These are phyloP conservation scores for Penicillium sp. DNA, from an alignment of 2,329 filamentous ascomycete genomes.

Conservation along the genomic window DNA sequence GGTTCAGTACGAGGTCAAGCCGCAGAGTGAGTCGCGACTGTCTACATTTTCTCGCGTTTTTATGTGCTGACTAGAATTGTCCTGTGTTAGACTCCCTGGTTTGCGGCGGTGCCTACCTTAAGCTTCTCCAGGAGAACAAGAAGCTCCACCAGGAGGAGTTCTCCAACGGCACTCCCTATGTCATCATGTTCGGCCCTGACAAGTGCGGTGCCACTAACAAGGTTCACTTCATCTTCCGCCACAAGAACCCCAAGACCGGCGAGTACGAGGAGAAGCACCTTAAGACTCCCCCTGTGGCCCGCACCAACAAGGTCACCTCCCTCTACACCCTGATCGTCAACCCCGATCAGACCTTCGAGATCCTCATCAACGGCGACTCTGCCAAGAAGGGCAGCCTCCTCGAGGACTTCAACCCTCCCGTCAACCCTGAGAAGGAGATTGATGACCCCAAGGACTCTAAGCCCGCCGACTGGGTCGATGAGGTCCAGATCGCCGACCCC, in stretches of 20 bases:
- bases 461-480: constrained; percentile 94
- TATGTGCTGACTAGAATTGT: not conserved
- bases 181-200: constrained; percentile 99
- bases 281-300: constrained; percentile 75
- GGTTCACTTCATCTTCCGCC: constrained; percentile 96
- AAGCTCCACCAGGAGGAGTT: constrained; percentile 97
- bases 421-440: constrained; percentile 94
- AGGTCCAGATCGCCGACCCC: constrained; percentile 85
- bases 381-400: constrained; percentile 87
- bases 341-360: constrained; percentile 91
- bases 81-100: constrained; percentile 75
- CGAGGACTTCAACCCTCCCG: constrained; percentile 88
- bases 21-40: constrained; percentile 71
- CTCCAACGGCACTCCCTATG: constrained; percentile 93
- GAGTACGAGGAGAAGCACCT: constrained; percentile 99
- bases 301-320: constrained; percentile 86
- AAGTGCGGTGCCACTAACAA: constrained; percentile 99
- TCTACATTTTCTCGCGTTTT: not conserved
- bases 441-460: constrained; percentile 91
- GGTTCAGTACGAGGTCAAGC: constrained; percentile 98
- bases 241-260: constrained; percentile 99
- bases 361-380: constrained; percentile 86
- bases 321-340: constrained; percentile 97
- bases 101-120: constrained; percentile 98
- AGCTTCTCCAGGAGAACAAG: constrained; percentile 97